Evolutionary conservation across 768 basidiomycete species (phyloP).

Genomic region (Boletus huronensis): DNA sequence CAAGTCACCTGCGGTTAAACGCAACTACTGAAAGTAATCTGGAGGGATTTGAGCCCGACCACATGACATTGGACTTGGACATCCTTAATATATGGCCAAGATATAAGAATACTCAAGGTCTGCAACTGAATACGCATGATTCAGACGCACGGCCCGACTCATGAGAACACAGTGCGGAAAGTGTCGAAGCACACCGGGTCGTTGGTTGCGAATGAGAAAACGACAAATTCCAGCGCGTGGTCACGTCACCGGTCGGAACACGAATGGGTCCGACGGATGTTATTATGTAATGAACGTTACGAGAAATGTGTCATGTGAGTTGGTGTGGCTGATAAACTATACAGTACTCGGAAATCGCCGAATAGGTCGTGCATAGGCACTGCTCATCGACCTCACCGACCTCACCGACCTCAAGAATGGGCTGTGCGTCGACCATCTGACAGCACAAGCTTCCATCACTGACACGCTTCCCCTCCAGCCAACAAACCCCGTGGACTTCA

Average conservation of each 20-base stretch:
- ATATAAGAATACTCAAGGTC: neutral
- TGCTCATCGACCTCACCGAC: constrained; percentile 48
- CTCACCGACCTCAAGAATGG: constrained; percentile 71
- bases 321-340: constrained; percentile 40
- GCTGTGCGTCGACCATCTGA: constrained; percentile 59
- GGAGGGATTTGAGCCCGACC: neutral
- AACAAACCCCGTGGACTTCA: constrained; percentile 99
- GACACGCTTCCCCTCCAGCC: constrained; percentile 43
- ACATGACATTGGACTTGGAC: neutral
- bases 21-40: neutral
- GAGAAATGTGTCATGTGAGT: constrained; percentile 5
- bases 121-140: neutral
- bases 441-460: constrained; percentile 1
- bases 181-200: neutral
- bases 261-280: too few relatives aligned
- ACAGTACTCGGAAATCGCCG: constrained; percentile 37
- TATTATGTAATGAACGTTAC: neutral
- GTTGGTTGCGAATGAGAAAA: neutral
- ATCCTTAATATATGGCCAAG: neutral
- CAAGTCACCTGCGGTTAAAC: neutral
- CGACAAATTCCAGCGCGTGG: neutral
- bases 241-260: neutral
- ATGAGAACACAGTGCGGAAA: neutral
- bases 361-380: constrained; percentile 5
- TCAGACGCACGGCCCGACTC: constrained; percentile 3